Base-by-base conservation (phyloP, 495 filamentous ascomycete genomes). In the Cairneyella variabilis region DNA sequence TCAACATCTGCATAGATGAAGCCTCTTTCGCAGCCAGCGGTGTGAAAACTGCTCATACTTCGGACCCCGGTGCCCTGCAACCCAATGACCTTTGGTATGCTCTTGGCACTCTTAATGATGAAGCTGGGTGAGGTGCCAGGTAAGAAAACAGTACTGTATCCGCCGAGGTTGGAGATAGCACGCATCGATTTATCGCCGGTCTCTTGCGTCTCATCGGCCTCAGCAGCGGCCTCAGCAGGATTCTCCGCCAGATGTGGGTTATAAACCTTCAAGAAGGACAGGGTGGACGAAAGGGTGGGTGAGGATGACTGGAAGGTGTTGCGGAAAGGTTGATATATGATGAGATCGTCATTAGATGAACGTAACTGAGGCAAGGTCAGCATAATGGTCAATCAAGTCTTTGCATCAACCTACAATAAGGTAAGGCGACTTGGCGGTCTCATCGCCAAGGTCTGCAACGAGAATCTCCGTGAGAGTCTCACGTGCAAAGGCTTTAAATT, bases 381-480 rank as follows among this genome's bases (percentile, higher is more conserved):
- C 28, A 43, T 25, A 17, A 28, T 22, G 16, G 14, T 12, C n/a
- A 11, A 23, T 28, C 1, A 45, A 39, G 11, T 10, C 26, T 12
- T 11, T 7, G 14, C 9, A 25, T 14, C 16, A 27, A 65, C 81
- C 63, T 73, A 92, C 86, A 64, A 97, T 82, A 30, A 98, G 72
- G 65, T 93, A 88, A 18, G 93, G 90, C 11, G 78, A 81, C 55
- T 76, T 84, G 26, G 75, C 71, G 18, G 74, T 80, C 8, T 75
- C 63, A 66, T 96, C 89, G 10, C 93, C 93, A 37, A 98, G 76
- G 52, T 97, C 85, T 39, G 90, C 83, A 4, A 96, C 76, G 23
- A 96, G 58, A 23, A 92, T 77, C 63, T 97, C 91, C 17, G 80
- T 79, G 4, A 97, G 62, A 1, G 69, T 71, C 61, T 91, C 91